Percentiles rank a stretch among this genome's conserved stretches.
These are phyloP conservation scores for Cryptosporidium canis DNA, from an alignment of 169 alveolate genomes.

Conservation along the genomic window DNA sequence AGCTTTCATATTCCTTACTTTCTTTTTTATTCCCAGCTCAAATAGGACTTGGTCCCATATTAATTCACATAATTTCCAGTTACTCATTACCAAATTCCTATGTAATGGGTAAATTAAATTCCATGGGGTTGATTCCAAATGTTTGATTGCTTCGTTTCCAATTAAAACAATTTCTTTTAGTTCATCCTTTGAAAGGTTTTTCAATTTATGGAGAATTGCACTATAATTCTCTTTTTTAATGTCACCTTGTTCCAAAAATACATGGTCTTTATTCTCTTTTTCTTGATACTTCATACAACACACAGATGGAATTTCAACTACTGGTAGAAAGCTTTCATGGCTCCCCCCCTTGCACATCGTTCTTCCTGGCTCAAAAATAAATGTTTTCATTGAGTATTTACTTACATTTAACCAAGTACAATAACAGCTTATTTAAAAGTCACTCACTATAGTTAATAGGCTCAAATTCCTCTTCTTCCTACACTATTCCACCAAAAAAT, in stretches of 20 bases:
- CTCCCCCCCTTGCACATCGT: slow-evolving; percentile 40
- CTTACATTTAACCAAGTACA: neutral
- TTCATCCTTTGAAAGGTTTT: neutral
- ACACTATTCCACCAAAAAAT: no score
- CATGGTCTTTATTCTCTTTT: neutral
- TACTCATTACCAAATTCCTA: slow-evolving; percentile 21
- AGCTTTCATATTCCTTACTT: neutral
- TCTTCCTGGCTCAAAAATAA: slow-evolving; percentile 55
- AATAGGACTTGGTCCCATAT: slow-evolving; percentile 42
- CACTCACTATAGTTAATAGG: neutral
- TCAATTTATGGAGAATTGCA: neutral
- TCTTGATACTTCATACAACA: neutral
- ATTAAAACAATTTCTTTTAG: neutral
- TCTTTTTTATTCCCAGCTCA: slow-evolving; percentile 3
- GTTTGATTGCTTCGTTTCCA: slow-evolving; percentile 49
- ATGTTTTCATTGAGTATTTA: slow-evolving; percentile 10
- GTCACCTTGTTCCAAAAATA: neutral
- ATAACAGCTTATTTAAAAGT: neutral
- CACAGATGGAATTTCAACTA: slow-evolving; percentile 60
- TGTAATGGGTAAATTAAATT: slow-evolving; percentile 25
- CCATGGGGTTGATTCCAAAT: neutral
- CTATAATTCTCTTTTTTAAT: neutral
- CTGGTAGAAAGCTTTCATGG: slow-evolving; percentile 12
- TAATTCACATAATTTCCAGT: slow-evolving; percentile 41
- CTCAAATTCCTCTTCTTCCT: neutral